Evolutionary conservation across 345 rosid species (phyloP).

Genomic region (Brassica incana): DNA sequence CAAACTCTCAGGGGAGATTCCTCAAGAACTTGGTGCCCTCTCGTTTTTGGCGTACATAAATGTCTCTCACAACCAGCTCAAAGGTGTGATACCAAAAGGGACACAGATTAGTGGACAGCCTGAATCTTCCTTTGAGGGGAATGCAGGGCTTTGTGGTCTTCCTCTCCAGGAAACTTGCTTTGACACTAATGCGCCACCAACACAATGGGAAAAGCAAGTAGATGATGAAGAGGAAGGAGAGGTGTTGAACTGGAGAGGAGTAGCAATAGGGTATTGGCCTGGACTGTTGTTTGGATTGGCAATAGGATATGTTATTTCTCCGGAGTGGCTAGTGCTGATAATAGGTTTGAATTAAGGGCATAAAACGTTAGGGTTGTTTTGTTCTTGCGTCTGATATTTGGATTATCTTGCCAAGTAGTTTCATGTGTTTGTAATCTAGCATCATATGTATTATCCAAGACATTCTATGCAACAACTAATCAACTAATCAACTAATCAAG

Average conservation of each 20-base stretch:
- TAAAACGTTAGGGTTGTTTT: not conserved
- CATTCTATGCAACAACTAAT: no score
- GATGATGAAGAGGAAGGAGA: not conserved
- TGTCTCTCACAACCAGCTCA: conserved; percentile 10
- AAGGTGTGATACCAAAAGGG: conserved; percentile 17
- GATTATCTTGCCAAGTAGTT: not conserved
- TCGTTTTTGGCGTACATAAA: conserved; percentile 13
- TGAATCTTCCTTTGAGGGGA: conserved; percentile 9
- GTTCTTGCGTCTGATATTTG: not conserved
- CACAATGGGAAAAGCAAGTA: not conserved
- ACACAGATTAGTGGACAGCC: conserved; percentile 10
- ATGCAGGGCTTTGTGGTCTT: conserved; percentile 12
- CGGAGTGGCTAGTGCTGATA: not conserved
- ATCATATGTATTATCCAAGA: not conserved
- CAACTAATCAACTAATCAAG: no score
- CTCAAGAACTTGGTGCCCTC: not conserved
- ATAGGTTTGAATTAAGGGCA: not conserved
- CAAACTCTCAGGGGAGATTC: conserved; percentile 14
- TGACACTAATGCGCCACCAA: not conserved
- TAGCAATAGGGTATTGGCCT: not conserved
- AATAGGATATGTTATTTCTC: conserved; percentile 10
- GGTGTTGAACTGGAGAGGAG: conserved; percentile 22
- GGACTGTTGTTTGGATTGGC: conserved; percentile 23
- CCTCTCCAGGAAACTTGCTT: not conserved
- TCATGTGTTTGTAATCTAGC: not conserved